phyloP scores from a whole-genome alignment of 2,329 filamentous ascomycete species.

The Apiospora rasikravindrae region DNA sequence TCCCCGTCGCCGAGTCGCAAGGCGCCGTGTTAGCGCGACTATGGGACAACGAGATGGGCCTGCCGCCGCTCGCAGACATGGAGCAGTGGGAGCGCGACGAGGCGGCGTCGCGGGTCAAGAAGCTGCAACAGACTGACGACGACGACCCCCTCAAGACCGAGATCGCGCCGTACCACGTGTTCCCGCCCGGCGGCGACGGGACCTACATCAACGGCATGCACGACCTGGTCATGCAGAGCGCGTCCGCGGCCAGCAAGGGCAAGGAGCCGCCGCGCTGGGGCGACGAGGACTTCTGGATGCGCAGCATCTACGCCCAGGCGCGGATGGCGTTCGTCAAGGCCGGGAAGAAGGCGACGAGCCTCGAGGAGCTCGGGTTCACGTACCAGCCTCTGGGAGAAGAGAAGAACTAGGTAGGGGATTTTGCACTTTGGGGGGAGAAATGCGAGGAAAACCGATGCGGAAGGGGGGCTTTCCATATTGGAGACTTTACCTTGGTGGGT shows the following conservation, averaged over 20 bases:
- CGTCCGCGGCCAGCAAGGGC: constrained; percentile 46
- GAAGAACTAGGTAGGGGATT: neutral
- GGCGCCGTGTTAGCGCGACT: constrained; percentile 77
- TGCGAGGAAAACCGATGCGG: neutral
- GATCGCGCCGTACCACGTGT: constrained; percentile 50
- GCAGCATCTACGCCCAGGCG: constrained; percentile 70
- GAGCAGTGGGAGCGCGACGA: constrained; percentile 68
- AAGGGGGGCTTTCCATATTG: neutral
- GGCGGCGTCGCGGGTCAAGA: constrained; percentile 57
- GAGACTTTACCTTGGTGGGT: neutral
- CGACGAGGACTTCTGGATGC: constrained; percentile 72
- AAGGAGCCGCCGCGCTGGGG: constrained; percentile 77
- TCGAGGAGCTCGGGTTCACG: constrained; percentile 75
- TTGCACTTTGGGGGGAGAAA: too few species aligned
- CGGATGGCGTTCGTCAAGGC: constrained; percentile 72
- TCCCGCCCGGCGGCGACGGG: constrained; percentile 64
- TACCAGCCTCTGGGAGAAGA: constrained; percentile 45
- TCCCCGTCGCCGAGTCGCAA: constrained; percentile 80
- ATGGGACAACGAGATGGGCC: constrained; percentile 71
- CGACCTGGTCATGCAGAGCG: constrained; percentile 59
- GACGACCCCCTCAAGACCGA: neutral
- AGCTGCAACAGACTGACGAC: neutral
- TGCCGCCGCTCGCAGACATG: constrained; percentile 72
- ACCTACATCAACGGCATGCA: constrained; percentile 73
- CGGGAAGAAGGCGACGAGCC: constrained; percentile 66